Conservation (phyloP, 2,329 filamentous ascomycete species). For the Cercospora berteroae region DNA sequence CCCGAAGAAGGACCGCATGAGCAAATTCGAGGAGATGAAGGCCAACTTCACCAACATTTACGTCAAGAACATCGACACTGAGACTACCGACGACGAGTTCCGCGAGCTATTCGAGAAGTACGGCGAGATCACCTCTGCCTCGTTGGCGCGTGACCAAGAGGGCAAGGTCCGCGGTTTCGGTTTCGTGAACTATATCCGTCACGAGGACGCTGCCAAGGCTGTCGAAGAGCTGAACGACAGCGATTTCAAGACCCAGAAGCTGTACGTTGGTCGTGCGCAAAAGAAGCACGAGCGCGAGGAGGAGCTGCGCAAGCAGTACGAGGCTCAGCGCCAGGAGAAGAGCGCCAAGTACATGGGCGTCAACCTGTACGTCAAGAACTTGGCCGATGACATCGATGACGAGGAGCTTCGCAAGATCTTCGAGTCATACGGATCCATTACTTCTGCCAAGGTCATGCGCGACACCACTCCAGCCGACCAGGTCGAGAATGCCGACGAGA, state of each 20-base stretch:
- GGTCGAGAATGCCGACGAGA: constrained; percentile 39
- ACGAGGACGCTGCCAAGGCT: constrained; percentile 80
- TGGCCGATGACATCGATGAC: constrained; percentile 94
- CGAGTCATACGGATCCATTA: constrained; percentile 86
- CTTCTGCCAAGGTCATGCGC: constrained; percentile 98
- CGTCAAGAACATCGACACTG: constrained; percentile 91
- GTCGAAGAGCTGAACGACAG: constrained; percentile 90
- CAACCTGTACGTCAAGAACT: constrained; percentile 99
- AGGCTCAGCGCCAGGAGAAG: constrained; percentile 96
- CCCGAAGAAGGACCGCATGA: constrained; percentile 99
- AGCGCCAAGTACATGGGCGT: constrained; percentile 99
- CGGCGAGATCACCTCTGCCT: constrained; percentile 93
- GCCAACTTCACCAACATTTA: constrained; percentile 99
- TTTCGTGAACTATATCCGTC: constrained; percentile 91
- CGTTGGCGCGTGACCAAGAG: constrained; percentile 89
- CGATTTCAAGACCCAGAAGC: constrained; percentile 89
- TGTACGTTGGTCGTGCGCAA: constrained; percentile 97
- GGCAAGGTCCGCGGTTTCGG: constrained; percentile 94
- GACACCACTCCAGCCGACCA: constrained; percentile 62
- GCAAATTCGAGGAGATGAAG: constrained; percentile 99
- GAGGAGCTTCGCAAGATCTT: constrained; percentile 97
- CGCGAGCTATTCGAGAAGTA: constrained; percentile 86
- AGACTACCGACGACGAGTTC: constrained; percentile 91
- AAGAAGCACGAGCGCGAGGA: constrained; percentile 99
- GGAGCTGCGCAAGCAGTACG: constrained; percentile 97